Conservation (phyloP, 1,284 basidiomycete genomes). For the Trametes hirsuta region DNA sequence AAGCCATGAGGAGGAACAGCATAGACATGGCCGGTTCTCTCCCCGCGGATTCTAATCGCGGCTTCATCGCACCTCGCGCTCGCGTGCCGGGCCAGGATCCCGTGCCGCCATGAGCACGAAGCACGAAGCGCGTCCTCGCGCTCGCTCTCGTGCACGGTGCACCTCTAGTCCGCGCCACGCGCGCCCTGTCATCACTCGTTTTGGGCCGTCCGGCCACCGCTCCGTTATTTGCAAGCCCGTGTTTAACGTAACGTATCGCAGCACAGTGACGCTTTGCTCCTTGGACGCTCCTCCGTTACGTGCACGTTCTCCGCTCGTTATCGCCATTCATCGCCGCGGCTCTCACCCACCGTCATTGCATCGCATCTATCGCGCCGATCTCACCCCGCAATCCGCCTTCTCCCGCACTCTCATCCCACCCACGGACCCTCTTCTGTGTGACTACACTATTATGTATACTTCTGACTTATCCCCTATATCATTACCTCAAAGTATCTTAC, state of each 20-base stretch:
- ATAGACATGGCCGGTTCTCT: slow-evolving; percentile 24
- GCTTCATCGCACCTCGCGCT: slow-evolving; percentile 22
- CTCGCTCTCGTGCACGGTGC: neutral
- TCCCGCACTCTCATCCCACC: slow-evolving; percentile 16
- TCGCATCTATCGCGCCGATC: slow-evolving; percentile 20
- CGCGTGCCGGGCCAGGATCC: slow-evolving; percentile 18
- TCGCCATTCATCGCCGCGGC: slow-evolving; percentile 22
- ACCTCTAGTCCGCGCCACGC: slow-evolving; percentile 1
- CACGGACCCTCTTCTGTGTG: slow-evolving; percentile 14
- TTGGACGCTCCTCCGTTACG: slow-evolving; percentile 21
- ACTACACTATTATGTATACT: slow-evolving; percentile 26
- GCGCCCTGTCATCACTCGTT: slow-evolving; percentile 9
- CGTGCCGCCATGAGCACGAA: slow-evolving; percentile 14
- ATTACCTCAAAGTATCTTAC: slow-evolving; percentile 23
- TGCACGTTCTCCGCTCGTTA: slow-evolving; percentile 14
- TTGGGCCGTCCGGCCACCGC: slow-evolving; percentile 9
- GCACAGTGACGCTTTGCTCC: slow-evolving; percentile 15
- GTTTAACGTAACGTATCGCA: slow-evolving; percentile 23
- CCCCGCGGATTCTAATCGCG: slow-evolving; percentile 25
- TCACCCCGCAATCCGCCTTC: slow-evolving; percentile 2
- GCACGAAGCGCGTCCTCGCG: neutral
- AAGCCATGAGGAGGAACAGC: slow-evolving; percentile 27
- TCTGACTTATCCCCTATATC: slow-evolving; percentile 27
- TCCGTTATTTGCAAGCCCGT: slow-evolving; percentile 10
- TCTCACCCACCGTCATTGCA: slow-evolving; percentile 19